phyloP scores from a whole-genome alignment of 148 eudicot genomes.

The Spergularia bocconei region DNA sequence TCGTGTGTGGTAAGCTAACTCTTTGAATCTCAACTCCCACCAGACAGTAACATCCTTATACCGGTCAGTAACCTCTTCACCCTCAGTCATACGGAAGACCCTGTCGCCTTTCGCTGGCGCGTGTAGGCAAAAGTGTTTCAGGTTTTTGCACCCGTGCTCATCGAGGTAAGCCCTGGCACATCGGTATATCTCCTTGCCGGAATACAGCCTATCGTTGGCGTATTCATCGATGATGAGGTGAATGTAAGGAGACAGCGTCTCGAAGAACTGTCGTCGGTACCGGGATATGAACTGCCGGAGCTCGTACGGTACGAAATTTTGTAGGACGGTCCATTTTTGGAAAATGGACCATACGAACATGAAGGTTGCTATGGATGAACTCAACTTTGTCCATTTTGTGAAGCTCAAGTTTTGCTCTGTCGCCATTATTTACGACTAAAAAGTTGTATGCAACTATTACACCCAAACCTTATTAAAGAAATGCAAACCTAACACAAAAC shows the following conservation, averaged over 20 bases:
- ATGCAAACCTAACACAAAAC: too few relatives aligned
- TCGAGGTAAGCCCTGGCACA: slow-evolving; percentile 8
- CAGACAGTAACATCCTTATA: slow-evolving; percentile 10
- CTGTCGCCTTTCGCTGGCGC: not conserved
- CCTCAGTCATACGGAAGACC: not conserved
- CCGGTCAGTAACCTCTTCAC: slow-evolving; percentile 9
- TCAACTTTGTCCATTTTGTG: not conserved
- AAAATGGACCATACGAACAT: slow-evolving; percentile 6
- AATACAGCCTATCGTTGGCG: not conserved
- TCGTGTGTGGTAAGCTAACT: not conserved
- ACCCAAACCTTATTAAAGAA: too few relatives aligned
- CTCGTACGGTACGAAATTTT: not conserved
- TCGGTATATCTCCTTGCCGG: not conserved
- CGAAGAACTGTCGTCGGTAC: not conserved
- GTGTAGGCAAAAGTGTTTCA: not conserved
- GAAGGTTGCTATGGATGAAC: not conserved
- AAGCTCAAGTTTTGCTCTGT: not conserved
- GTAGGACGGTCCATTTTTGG: too few relatives aligned
- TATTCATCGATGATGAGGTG: slow-evolving; percentile 17
- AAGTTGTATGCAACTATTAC: too few relatives aligned
- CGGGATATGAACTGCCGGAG: not conserved
- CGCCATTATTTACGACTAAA: too few relatives aligned
- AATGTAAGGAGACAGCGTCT: slow-evolving; percentile 10
- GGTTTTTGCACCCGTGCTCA: slow-evolving; percentile 1
- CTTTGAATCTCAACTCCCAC: not conserved